phyloP scores from a whole-genome alignment of 768 basidiomycete genomes.

The Plicaturopsis crispa region DNA sequence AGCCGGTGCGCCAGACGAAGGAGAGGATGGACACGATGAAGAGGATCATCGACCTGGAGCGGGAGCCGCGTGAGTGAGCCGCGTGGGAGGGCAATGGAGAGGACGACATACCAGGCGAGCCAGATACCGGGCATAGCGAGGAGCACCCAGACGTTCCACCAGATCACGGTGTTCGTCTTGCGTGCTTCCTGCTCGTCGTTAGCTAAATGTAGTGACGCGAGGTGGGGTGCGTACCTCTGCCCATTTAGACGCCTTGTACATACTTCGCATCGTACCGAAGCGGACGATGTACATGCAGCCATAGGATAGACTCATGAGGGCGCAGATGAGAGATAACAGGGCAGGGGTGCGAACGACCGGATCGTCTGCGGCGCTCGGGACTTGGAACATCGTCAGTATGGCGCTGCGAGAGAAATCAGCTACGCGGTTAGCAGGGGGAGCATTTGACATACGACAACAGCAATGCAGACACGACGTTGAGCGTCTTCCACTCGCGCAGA shows the following conservation, averaged over 20 bases:
- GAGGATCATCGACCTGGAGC: slow-evolving; percentile 53
- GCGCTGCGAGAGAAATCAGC: slow-evolving; percentile 32
- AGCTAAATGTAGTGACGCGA: not conserved
- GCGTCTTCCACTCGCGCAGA: slow-evolving; percentile 69
- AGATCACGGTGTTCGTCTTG: slow-evolving; percentile 17
- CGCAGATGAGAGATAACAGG: slow-evolving; percentile 56
- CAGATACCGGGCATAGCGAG: slow-evolving; percentile 63
- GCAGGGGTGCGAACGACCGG: slow-evolving; percentile 57
- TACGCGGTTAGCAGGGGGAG: not conserved
- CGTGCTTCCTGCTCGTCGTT: slow-evolving; percentile 44
- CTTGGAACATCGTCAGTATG: slow-evolving; percentile 65
- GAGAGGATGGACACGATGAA: slow-evolving; percentile 57
- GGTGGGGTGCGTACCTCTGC: slow-evolving; percentile 40
- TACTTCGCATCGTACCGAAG: slow-evolving; percentile 66
- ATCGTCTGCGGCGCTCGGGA: slow-evolving; percentile 39
- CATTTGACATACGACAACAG: slow-evolving; percentile 31
- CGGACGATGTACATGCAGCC: slow-evolving; percentile 70
- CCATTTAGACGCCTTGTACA: slow-evolving; percentile 66
- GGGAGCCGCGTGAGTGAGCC: not conserved
- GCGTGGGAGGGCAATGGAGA: slow-evolving; percentile 6
- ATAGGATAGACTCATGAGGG: slow-evolving; percentile 63
- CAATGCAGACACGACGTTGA: slow-evolving; percentile 67
- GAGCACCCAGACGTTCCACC: slow-evolving; percentile 65
- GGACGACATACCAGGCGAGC: slow-evolving; percentile 49
- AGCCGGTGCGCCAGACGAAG: slow-evolving; percentile 61